Conservation (phyloP, 2,329 filamentous ascomycete genomes). For the Fusarium tanahbumbuense region DNA sequence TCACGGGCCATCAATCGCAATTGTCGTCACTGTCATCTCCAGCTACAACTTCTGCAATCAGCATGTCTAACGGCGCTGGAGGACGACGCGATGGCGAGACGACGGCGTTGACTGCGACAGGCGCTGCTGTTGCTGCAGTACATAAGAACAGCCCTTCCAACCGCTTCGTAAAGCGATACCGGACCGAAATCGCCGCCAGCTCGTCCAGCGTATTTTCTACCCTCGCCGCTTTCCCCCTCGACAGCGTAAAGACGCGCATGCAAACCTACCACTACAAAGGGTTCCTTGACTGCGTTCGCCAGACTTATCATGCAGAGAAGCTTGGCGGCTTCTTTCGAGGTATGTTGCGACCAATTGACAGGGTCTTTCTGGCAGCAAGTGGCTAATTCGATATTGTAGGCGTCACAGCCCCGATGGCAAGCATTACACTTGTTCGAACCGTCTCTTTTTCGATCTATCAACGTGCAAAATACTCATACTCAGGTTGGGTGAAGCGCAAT, state of each 20-base stretch:
- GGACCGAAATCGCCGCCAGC: conserved; percentile 83
- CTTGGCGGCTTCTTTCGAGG: conserved; percentile 83
- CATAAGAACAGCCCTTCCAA: conserved; percentile 35
- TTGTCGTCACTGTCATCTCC: conserved; percentile 43
- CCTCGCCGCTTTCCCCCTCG: conserved; percentile 83
- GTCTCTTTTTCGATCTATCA: conserved; percentile 85
- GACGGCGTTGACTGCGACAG: conserved; percentile 40
- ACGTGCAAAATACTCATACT: conserved; percentile 78
- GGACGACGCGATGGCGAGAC: conserved; percentile 47
- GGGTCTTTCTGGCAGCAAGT: background rate
- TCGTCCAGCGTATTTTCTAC: conserved; percentile 82
- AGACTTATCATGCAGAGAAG: conserved; percentile 81
- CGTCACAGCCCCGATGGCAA: conserved; percentile 82
- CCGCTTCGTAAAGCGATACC: conserved; percentile 75
- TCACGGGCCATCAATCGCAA: conserved; percentile 50
- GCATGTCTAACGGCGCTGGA: conserved; percentile 46
- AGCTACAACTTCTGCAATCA: conserved; percentile 43
- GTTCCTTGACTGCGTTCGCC: conserved; percentile 77
- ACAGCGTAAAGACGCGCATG: conserved; percentile 91
- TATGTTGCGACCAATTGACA: conserved; percentile 52
- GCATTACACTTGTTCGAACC: conserved; percentile 80
- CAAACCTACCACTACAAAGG: conserved; percentile 85
- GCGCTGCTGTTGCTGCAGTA: conserved; percentile 22
- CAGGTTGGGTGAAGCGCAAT: conserved; percentile 75
- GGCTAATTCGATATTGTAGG: conserved; percentile 58